Percentiles rank a stretch among this genome's conserved stretches.
phyloP scores from a whole-genome alignment of 352 stramenopile genomes.

The Globisporangium spinosum region DNA sequence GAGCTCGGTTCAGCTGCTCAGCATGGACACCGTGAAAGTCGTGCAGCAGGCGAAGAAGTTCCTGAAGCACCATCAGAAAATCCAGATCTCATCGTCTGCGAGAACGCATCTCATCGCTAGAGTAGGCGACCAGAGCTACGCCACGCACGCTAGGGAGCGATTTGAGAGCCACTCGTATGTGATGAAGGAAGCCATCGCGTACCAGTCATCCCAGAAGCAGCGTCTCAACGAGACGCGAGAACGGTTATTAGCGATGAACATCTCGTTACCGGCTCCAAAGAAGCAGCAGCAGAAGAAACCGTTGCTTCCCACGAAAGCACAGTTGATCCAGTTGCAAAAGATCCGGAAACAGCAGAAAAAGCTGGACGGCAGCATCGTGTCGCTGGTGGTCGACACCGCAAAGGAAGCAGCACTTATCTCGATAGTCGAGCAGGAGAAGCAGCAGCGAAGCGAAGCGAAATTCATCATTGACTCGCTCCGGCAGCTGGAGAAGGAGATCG shows the following conservation, averaged over 20 bases:
- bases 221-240: slow-evolving; percentile 11
- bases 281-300: neutral
- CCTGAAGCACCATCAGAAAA: slow-evolving; percentile 16
- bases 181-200: slow-evolving; percentile 14
- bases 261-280: slow-evolving; percentile 8
- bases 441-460: neutral
- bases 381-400: slow-evolving; percentile 7
- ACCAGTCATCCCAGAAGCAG: slow-evolving; percentile 8
- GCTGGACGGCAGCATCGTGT: slow-evolving; percentile 10
- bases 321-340: slow-evolving; percentile 14
- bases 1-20: slow-evolving; percentile 3
- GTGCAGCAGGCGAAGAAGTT: slow-evolving; percentile 12
- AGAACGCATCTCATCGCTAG: slow-evolving; percentile 12
- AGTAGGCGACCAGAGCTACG: slow-evolving; percentile 1
- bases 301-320: slow-evolving; percentile 1
- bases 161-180: slow-evolving; percentile 11
- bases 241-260: slow-evolving; percentile 14
- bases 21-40: slow-evolving; percentile 10
- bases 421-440: neutral
- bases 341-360: slow-evolving; percentile 12
- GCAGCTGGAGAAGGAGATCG: slow-evolving; percentile 10
- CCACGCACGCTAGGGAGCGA: slow-evolving; percentile 6
- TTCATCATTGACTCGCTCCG: slow-evolving; percentile 6
- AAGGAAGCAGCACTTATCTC: neutral
- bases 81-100: slow-evolving; percentile 7